Conservation (phyloP, 2,329 filamentous ascomycete genomes). For the Pseudocercospora pini-densiflorae region DNA sequence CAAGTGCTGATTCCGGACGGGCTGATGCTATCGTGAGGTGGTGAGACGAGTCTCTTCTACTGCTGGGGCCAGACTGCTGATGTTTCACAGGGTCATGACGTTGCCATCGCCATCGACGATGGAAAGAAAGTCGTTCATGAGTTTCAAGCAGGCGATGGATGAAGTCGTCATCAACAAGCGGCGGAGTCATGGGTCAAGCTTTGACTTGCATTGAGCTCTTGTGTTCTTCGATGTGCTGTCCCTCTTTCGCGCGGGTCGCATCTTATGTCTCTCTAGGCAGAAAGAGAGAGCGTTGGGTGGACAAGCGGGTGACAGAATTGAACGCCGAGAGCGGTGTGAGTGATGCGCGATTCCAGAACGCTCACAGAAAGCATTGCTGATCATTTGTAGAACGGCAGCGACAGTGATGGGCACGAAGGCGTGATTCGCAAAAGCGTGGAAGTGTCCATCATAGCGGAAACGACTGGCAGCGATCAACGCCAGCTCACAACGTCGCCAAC, state of each 20-base stretch:
- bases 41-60: constrained; percentile 1
- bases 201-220: constrained; percentile 7
- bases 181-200: constrained; percentile 1
- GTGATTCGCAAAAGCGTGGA: neutral
- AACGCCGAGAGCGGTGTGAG: neutral
- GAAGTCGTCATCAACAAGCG: constrained; percentile 3
- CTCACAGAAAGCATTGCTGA: too few relatives aligned
- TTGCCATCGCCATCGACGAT: constrained; percentile 16
- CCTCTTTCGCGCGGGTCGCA: constrained; percentile 1
- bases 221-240: constrained; percentile 4
- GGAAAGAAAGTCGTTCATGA: constrained; percentile 18
- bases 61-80: neutral
- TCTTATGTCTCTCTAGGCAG: neutral
- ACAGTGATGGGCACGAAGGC: neutral
- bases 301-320: neutral
- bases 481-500: neutral
- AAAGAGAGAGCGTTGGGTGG: neutral
- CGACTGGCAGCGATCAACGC: neutral
- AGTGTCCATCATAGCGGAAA: neutral
- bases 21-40: constrained; percentile 22
- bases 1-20: constrained; percentile 21
- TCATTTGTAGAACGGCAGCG: neutral
- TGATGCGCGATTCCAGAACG: neutral
- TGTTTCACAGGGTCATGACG: constrained; percentile 18
- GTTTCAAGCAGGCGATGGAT: constrained; percentile 5